A percentile compares a stretch with the other conserved stretches of the same genome.
Conservation (phyloP, 2,329 filamentous ascomycete genomes). For the Penicillium sp. region DNA sequence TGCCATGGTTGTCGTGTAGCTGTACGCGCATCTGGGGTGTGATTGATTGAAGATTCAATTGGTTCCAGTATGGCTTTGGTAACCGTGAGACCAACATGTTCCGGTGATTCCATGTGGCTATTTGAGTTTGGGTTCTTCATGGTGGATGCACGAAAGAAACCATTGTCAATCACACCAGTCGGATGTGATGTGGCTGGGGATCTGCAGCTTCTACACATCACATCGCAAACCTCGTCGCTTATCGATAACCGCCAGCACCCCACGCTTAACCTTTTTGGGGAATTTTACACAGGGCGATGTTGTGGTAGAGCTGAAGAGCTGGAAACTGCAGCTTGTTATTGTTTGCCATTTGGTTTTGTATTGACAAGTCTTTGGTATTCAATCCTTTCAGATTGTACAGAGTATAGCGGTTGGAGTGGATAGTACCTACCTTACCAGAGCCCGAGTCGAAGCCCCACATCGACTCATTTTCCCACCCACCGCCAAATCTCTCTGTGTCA, state of each 20-base stretch:
- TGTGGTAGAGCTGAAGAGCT: conserved; percentile 1
- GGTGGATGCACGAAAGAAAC: not conserved
- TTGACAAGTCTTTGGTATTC: not conserved
- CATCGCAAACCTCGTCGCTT: not conserved
- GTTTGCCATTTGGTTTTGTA: not conserved
- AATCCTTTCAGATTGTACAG: not conserved
- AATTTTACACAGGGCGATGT: not conserved
- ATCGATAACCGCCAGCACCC: conserved; percentile 18
- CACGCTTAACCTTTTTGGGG: conserved; percentile 12
- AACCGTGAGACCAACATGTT: not conserved
- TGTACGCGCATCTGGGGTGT: conserved; percentile 6
- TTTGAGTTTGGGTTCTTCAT: not conserved
- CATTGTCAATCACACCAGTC: not conserved
- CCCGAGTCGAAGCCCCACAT: conserved; percentile 16
- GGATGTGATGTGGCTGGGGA: conserved; percentile 1
- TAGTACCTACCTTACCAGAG: not conserved
- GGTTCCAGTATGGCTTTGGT: not conserved
- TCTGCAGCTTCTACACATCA: not conserved
- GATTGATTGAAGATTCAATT: conserved; percentile 23
- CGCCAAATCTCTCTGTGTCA: conserved; percentile 18
- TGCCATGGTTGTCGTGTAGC: conserved; percentile 11
- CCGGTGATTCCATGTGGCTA: not conserved
- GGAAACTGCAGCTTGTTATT: not conserved
- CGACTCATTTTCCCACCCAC: conserved; percentile 27
- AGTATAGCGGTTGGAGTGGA: not conserved